Percentiles rank a stretch among this genome's conserved stretches.
phyloP scores from a whole-genome alignment of 108 stramenopile genomes.

The Phaeodactylum tricornutum region DNA sequence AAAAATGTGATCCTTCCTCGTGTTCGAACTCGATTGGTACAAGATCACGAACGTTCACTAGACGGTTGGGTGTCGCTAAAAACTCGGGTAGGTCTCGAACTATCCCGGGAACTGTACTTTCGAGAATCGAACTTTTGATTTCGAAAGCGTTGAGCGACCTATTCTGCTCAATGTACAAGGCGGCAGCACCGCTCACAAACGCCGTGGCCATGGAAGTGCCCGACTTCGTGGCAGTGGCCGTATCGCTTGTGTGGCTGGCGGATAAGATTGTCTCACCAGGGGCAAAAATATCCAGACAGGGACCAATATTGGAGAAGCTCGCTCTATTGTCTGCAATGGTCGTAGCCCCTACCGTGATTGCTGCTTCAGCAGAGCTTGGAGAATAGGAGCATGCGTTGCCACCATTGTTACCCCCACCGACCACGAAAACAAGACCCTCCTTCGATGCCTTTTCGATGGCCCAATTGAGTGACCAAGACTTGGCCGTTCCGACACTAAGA shows the following conservation, averaged over 20 bases:
- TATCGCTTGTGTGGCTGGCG: too few relatives aligned
- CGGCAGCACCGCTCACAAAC: conserved; percentile 62
- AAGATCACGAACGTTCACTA: too few relatives aligned
- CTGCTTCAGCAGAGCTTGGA: conserved; percentile 33
- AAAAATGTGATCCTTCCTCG: too few relatives aligned
- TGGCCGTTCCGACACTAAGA: conserved; percentile 31
- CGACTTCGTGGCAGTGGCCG: too few relatives aligned
- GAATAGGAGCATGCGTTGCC: conserved; percentile 16
- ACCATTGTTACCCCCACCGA: conserved; percentile 45
- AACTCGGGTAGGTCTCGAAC: too few relatives aligned
- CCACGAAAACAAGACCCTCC: conserved; percentile 41
- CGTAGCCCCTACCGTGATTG: conserved; percentile 33
- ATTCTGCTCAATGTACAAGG: conserved; percentile 22
- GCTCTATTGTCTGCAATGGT: conserved; percentile 5
- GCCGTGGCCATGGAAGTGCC: conserved; percentile 57
- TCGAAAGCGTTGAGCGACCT: too few relatives aligned
- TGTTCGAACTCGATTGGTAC: too few relatives aligned
- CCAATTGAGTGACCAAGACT: neutral
- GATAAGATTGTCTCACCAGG: conserved; percentile 33
- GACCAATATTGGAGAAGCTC: conserved; percentile 1
- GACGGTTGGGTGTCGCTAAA: too few relatives aligned
- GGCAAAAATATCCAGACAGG: conserved; percentile 28
- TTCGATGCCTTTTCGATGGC: conserved; percentile 11
- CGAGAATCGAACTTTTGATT: too few relatives aligned
- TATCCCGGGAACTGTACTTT: too few relatives aligned